These are phyloP conservation scores for Cucurbita pepo DNA, from an alignment of 306 rosid species.

Conservation along the genomic window DNA sequence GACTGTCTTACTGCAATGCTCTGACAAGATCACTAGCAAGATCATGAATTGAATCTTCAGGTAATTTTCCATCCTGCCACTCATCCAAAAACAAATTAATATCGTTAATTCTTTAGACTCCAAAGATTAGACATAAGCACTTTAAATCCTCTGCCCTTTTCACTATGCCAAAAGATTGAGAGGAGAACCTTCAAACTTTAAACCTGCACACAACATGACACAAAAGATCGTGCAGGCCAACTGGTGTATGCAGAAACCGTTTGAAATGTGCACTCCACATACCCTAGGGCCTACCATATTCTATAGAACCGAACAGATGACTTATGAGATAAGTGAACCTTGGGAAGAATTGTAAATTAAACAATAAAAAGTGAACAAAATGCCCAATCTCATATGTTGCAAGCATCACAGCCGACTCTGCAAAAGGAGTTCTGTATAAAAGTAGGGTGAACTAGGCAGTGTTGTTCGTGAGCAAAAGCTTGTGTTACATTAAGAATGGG, in stretches of 20 bases:
- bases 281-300: not conserved
- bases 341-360: not conserved
- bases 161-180: not conserved
- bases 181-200: not conserved
- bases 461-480: too few species aligned
- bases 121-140: not conserved
- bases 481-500: too few species aligned
- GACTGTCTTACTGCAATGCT: slow-evolving; percentile 59
- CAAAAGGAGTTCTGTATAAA: too few species aligned
- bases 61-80: slow-evolving; percentile 69
- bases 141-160: not conserved
- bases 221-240: not conserved
- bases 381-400: not conserved
- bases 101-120: not conserved
- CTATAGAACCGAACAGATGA: not conserved
- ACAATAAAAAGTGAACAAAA: not conserved
- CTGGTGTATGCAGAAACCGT: not conserved
- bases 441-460: too few species aligned
- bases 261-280: not conserved
- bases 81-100: slow-evolving; percentile 12
- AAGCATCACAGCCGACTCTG: too few species aligned
- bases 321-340: not conserved
- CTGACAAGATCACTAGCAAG: slow-evolving; percentile 53
- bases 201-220: not conserved
- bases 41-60: slow-evolving; percentile 83